Percentiles rank a stretch among this genome's conserved stretches.
Evolutionary conservation across 306 rosid species (phyloP).

Genomic region (Cucurbita ficifolia): DNA sequence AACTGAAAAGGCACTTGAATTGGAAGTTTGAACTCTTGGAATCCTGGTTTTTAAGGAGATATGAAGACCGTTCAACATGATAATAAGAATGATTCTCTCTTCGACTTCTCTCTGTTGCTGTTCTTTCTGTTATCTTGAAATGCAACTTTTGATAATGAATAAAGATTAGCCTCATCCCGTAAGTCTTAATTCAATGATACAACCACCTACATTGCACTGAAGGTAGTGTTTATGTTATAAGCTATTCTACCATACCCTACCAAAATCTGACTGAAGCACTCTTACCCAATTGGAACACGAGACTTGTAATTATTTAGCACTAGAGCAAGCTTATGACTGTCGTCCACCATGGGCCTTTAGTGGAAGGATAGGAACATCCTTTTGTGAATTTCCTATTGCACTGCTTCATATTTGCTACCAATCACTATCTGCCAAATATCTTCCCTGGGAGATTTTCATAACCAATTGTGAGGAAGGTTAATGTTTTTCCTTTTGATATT

Average conservation of each 20-base stretch:
- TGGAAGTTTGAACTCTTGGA: background rate
- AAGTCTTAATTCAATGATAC: background rate
- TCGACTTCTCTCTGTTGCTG: background rate
- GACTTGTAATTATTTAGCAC: background rate
- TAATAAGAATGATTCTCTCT: background rate
- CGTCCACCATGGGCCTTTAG: background rate
- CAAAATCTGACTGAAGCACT: background rate
- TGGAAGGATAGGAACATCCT: background rate
- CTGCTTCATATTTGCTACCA: background rate
- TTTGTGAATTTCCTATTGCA: background rate
- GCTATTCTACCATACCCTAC: background rate
- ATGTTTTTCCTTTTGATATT: background rate
- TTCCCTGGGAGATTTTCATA: background rate
- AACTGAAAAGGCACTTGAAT: background rate
- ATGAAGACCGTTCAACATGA: background rate
- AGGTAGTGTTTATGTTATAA: background rate
- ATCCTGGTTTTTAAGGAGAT: background rate
- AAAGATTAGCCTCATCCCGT: background rate
- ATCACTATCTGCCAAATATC: background rate
- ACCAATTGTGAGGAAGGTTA: background rate
- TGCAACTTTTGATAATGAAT: background rate
- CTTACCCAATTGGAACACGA: background rate
- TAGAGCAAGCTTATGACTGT: background rate
- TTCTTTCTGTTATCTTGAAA: background rate
- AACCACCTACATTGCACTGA: background rate